A percentile compares a stretch with the other conserved stretches of the same genome.
These are phyloP conservation scores for Fraxinus albicans DNA, from an alignment of 305 asterid genomes.

Conservation along the genomic window DNA sequence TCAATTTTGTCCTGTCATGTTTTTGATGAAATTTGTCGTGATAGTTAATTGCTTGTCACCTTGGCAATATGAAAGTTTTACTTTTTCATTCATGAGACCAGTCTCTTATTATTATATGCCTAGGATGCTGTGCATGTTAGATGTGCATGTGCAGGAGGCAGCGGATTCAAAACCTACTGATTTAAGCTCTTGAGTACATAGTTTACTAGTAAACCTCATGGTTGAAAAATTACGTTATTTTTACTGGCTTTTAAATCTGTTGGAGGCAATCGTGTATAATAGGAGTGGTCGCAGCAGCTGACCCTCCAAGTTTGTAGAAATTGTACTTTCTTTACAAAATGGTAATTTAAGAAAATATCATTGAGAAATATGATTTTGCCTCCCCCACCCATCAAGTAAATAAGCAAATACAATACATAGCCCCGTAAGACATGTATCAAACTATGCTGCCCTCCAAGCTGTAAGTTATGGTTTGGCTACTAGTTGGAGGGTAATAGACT, in stretches of 20 bases:
- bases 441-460: background rate
- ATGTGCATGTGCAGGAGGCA: background rate
- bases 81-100: background rate
- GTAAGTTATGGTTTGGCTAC: background rate
- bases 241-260: background rate
- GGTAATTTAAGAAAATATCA: background rate
- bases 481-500: background rate
- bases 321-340: background rate
- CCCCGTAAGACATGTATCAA: background rate
- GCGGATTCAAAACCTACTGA: background rate
- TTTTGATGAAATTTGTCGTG: background rate
- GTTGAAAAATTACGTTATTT: background rate
- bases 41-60: background rate
- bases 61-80: background rate
- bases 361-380: background rate
- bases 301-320: background rate
- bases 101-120: slow-evolving; percentile 1
- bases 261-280: background rate
- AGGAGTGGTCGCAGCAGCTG: background rate
- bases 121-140: background rate
- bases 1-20: background rate
- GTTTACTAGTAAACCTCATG: background rate
- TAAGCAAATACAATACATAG: background rate
- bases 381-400: background rate
- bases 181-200: background rate